Evolutionary conservation across 148 eudicot genomes (phyloP).

Genomic region (Pouteria glomerata): DNA sequence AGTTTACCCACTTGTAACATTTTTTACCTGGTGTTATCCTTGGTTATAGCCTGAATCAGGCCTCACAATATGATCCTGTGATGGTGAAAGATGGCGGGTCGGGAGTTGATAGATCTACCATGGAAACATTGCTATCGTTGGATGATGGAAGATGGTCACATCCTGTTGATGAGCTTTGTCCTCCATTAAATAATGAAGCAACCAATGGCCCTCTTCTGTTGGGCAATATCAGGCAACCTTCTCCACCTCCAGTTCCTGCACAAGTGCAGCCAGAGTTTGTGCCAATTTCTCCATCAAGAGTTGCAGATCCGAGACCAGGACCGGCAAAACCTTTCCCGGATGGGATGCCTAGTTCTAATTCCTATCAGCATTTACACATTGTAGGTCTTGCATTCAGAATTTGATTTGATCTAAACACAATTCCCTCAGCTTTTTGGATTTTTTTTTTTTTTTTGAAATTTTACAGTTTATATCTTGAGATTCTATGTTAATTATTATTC

Average conservation of each 20-base stretch:
- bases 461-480: too few species aligned
- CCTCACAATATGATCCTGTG: constrained; percentile 34
- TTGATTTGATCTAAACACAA: too few species aligned
- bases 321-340: constrained; percentile 60
- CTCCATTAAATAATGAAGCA: constrained; percentile 21
- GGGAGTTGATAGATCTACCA: constrained; percentile 45
- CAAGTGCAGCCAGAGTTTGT: constrained; percentile 80
- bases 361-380: constrained; percentile 88
- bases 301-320: constrained; percentile 98
- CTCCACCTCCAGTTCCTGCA: constrained; percentile 96
- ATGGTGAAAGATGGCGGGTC: constrained; percentile 36
- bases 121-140: constrained; percentile 88
- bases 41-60: constrained; percentile 47
- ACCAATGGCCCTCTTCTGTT: constrained; percentile 21
- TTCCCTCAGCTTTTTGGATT: too few species aligned
- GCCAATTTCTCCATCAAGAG: constrained; percentile 81
- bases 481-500: neutral
- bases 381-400: constrained; percentile 55
- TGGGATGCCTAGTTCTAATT: constrained; percentile 42
- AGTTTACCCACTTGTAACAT: constrained; percentile 19
- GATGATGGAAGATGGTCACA: constrained; percentile 87
- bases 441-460: too few species aligned
- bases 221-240: constrained; percentile 77
- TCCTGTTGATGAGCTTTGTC: constrained; percentile 36
- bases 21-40: constrained; percentile 10